Evolutionary conservation across 257 asterid species (phyloP).

Genomic region (Fraxinus anomala): DNA sequence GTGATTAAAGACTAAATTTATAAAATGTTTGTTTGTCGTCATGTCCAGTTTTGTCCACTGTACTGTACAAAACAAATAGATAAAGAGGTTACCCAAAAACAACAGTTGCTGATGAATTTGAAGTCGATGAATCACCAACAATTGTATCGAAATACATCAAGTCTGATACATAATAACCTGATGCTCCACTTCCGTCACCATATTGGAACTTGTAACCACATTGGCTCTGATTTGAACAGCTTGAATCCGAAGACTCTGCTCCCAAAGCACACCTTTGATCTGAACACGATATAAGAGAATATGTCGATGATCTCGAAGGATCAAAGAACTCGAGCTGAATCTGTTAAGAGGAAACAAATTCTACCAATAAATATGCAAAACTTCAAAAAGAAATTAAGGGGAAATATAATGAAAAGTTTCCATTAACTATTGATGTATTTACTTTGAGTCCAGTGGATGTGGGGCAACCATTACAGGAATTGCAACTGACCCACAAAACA

Average conservation of each 20-base stretch:
- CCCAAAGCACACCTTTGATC: slow-evolving; percentile 77
- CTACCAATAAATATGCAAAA: neutral
- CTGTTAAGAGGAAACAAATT: slow-evolving; percentile 34
- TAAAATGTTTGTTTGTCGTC: neutral
- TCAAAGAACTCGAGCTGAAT: slow-evolving; percentile 83
- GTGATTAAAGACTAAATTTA: neutral
- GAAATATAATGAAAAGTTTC: neutral
- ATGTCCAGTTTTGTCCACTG: neutral
- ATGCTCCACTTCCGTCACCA: slow-evolving; percentile 98
- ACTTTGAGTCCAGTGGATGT: slow-evolving; percentile 93
- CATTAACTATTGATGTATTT: slow-evolving; percentile 3
- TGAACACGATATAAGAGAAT: slow-evolving; percentile 66
- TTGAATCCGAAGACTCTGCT: slow-evolving; percentile 59
- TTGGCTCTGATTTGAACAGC: slow-evolving; percentile 59
- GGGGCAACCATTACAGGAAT: slow-evolving; percentile 90
- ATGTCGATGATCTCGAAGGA: slow-evolving; percentile 73
- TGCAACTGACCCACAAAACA: slow-evolving; percentile 93
- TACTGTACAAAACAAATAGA: neutral
- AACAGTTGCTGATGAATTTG: slow-evolving; percentile 78
- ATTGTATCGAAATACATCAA: slow-evolving; percentile 63
- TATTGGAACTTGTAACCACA: slow-evolving; percentile 88
- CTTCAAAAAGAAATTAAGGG: neutral
- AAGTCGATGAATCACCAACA: slow-evolving; percentile 51
- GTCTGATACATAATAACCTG: slow-evolving; percentile 82
- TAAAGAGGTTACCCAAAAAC: slow-evolving; percentile 72